Conservation (phyloP, 2,329 filamentous ascomycete species). For the Colletotrichum tamarilloi region DNA sequence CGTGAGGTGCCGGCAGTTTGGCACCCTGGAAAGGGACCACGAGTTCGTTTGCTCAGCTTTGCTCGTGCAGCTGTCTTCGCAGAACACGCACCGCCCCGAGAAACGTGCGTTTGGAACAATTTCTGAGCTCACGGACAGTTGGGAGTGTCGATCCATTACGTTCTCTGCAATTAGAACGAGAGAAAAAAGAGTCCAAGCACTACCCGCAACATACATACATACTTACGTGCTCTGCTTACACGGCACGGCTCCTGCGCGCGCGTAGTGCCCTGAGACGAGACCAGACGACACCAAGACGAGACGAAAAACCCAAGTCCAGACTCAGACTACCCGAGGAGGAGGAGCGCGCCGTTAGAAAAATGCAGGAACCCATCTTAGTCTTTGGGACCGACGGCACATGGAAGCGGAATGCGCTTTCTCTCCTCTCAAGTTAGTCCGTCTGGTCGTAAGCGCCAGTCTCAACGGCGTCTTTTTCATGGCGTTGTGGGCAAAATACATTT, state of each 20-base stretch:
- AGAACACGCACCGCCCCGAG: neutral
- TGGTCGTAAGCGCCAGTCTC: neutral
- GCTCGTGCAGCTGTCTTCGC: neutral
- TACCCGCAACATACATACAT: too few relatives aligned
- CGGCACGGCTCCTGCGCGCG: neutral
- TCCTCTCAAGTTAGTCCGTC: neutral
- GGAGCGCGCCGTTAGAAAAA: neutral
- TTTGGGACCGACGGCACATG: conserved; percentile 10
- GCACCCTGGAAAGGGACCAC: neutral
- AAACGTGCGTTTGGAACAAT: neutral
- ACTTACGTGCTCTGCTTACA: neutral
- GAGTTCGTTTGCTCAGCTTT: neutral
- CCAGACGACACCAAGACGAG: neutral
- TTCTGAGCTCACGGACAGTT: neutral
- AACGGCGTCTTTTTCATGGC: neutral
- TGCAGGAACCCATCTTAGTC: neutral
- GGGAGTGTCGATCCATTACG: neutral
- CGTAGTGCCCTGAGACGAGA: neutral
- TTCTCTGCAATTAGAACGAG: neutral
- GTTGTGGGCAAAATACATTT: neutral
- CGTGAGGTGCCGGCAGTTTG: neutral
- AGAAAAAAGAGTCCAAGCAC: too few relatives aligned
- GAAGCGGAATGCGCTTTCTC: neutral
- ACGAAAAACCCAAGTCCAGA: neutral
- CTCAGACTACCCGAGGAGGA: neutral